These are phyloP conservation scores for Graphilbum ipis-grandicollis DNA, from an alignment of 2,329 filamentous ascomycete species.

Conservation along the genomic window DNA sequence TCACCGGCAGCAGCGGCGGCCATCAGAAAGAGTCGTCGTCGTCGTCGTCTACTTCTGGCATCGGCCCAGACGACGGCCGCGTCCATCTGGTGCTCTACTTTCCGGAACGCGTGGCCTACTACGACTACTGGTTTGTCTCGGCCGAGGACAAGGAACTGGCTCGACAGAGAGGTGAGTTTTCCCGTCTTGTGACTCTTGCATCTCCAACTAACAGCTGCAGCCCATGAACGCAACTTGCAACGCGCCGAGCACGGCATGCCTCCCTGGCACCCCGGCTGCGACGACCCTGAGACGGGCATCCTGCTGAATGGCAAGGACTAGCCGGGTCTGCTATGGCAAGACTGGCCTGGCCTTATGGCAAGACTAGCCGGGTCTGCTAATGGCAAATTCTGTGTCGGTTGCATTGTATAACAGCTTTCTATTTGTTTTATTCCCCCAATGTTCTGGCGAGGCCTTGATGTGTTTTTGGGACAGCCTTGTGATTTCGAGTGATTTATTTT, in stretches of 20 bases:
- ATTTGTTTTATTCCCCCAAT: too few species aligned
- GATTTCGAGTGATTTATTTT: too few species aligned
- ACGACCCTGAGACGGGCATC: constrained; percentile 10
- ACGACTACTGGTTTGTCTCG: constrained; percentile 12
- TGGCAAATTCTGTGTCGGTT: too few species aligned
- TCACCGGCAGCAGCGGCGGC: background rate
- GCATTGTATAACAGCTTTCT: too few species aligned
- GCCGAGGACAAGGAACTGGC: constrained; percentile 10
- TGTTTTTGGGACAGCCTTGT: too few species aligned
- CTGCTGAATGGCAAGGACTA: constrained; percentile 9
- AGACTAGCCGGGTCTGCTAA: too few species aligned
- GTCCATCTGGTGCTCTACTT: constrained; percentile 11
- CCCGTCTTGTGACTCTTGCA: too few species aligned
- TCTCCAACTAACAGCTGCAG: constrained; percentile 3
- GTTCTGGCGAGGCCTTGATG: too few species aligned
- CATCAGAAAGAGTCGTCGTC: too few species aligned
- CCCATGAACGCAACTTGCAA: constrained; percentile 10
- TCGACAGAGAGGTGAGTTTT: constrained; percentile 7
- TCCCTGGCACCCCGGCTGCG: constrained; percentile 9
- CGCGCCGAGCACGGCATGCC: constrained; percentile 8
- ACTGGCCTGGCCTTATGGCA: too few species aligned
- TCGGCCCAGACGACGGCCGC: constrained; percentile 6
- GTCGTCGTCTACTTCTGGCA: too few species aligned
- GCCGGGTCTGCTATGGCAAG: too few species aligned
- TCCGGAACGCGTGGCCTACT: constrained; percentile 10